Base-by-base conservation (phyloP, 306 rosid genomes). In the Cyamopsis tetragonoloba region DNA sequence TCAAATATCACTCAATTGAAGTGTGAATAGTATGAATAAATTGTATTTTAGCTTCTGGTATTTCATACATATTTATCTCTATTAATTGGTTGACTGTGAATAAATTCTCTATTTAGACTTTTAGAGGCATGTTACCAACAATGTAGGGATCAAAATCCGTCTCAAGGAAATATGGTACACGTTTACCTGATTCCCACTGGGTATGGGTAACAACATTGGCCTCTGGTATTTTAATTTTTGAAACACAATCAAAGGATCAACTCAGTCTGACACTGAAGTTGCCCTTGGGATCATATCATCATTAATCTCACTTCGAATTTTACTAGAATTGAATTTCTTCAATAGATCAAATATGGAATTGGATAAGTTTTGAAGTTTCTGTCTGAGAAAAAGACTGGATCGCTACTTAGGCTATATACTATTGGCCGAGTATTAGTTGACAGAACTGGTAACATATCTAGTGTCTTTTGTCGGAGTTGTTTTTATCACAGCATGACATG, bases 1-100 rank as follows among this genome's bases (percentile, higher is more conserved):
- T 78, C 41, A 35, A 27, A 66, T 43, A 73, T 68, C 74, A 59
- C 59, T 77, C 56, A 68, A 72, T 58, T 22, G 15, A 46, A 79
- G 72, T 74, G 87, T 88, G 82, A 79, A 72, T 78, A 79, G 60
- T 54, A 38, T 18, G 58, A 73, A 49, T 76, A 54, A 58, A 13
- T 43, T 46, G 54, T 78, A 56, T 64, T 71, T 54, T 73, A 19
- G 72, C 68, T 74, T 57, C 15, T 56, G 22, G 48, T 48, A 50
- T 26, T 64, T 41, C 43, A 62, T 67, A 30, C 64, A 38, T 47
- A 31, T 51, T 51, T 26, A 34, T 72, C 24, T 50, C 50, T 35
- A 2, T 58, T 47, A 57, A 28, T 41, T 60, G 66, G 61, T 57
- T 70, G 67, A 53, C 35, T 14, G 20, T 17, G 48, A 67, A 49